phyloP scores from a whole-genome alignment of 208 protist species.

The Leishmania arabica region DNA sequence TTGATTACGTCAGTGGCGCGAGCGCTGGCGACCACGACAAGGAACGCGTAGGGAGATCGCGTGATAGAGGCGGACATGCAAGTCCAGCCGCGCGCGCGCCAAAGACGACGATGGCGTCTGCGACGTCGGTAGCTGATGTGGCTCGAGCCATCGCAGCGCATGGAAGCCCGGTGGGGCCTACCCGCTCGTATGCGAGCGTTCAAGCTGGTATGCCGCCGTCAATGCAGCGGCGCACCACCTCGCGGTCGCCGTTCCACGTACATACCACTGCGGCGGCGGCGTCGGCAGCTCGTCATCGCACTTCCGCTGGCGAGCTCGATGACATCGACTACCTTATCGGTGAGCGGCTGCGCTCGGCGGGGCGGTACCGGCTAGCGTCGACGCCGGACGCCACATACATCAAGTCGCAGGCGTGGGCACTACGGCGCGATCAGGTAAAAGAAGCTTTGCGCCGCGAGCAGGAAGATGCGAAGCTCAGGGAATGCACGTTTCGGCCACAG shows the following conservation, averaged over 20 bases:
- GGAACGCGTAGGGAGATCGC: not conserved
- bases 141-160: conserved; percentile 21
- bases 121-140: conserved; percentile 4
- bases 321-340: conserved; percentile 37
- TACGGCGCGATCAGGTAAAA: conserved; percentile 27
- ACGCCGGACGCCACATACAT: conserved; percentile 58
- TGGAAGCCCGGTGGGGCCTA: not conserved
- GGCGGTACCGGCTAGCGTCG: conserved; percentile 36
- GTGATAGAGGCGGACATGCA: no score
- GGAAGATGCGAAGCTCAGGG: conserved; percentile 23
- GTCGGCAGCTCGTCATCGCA: not conserved
- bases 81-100: conserved; percentile 3
- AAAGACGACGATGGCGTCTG: not conserved
- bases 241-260: not conserved
- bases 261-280: conserved; percentile 1
- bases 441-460: conserved; percentile 31
- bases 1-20: not conserved
- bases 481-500: conserved; percentile 56
- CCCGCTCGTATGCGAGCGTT: not conserved
- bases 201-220: not conserved
- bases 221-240: not conserved
- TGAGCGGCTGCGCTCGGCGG: conserved; percentile 33
- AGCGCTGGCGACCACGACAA: not conserved
- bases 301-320: conserved; percentile 1
- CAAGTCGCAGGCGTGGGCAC: conserved; percentile 57